phyloP scores from a whole-genome alignment of 2,329 filamentous ascomycete species.

The Amylocarpus encephaloides region DNA sequence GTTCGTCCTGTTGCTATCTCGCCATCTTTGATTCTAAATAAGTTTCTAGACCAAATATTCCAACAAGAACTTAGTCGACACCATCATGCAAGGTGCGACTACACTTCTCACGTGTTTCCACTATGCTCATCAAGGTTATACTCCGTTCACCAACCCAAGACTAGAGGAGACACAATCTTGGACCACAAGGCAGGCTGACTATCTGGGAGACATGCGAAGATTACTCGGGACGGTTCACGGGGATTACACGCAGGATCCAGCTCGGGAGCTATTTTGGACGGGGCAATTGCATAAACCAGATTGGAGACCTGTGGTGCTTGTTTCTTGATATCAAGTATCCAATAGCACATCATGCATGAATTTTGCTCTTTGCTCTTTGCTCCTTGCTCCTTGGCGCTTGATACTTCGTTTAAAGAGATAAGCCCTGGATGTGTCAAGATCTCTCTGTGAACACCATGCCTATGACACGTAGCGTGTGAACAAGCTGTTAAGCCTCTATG shows the following conservation, averaged over 20 bases:
- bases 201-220: conserved; percentile 3
- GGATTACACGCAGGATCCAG: conserved; percentile 9
- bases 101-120: conserved; percentile 15
- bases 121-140: conserved; percentile 13
- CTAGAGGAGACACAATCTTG: conserved; percentile 8
- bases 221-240: conserved; percentile 4
- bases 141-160: conserved; percentile 8
- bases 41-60: conserved; percentile 9
- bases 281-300: conserved; percentile 5
- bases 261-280: conserved; percentile 14
- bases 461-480: no score
- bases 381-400: no score
- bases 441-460: no score
- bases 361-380: no score
- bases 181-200: conserved; percentile 2
- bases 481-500: no score
- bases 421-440: no score
- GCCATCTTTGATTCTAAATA: neutral
- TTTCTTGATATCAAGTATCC: neutral
- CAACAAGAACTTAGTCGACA: conserved; percentile 12
- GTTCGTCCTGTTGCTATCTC: neutral
- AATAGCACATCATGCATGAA: no score
- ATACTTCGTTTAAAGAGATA: no score
- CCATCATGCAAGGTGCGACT: conserved; percentile 12
- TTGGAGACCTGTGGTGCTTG: conserved; percentile 11